A percentile compares a stretch with the other conserved stretches of the same genome.
Evolutionary conservation across 1,284 basidiomycete species (phyloP).

Genomic region (Wallemia hederae): DNA sequence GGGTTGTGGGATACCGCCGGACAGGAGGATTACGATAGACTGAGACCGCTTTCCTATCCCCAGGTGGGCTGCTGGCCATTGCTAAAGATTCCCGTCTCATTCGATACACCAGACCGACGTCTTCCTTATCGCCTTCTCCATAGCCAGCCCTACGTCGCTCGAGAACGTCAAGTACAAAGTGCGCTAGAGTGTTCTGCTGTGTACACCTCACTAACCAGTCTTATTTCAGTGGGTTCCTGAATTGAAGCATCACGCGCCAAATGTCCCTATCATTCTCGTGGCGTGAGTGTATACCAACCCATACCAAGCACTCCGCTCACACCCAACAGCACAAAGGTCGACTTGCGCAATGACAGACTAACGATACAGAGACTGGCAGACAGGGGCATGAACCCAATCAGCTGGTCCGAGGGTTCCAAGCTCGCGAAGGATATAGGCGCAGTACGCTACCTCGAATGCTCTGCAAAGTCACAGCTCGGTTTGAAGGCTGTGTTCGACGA

Average conservation of each 20-base stretch:
- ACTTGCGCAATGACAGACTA: neutral
- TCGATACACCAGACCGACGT: constrained; percentile 96
- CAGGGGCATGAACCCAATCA: neutral
- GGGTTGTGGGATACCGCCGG: constrained; percentile 33
- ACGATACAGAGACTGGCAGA: neutral
- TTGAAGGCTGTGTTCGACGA: neutral
- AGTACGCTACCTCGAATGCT: neutral
- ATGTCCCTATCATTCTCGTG: neutral
- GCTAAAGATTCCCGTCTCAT: constrained; percentile 41
- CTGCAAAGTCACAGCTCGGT: neutral
- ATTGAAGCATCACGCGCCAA: neutral
- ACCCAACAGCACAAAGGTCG: neutral
- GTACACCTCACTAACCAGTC: neutral
- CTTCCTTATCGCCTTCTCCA: constrained; percentile 95
- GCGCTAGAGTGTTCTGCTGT: constrained; percentile 4
- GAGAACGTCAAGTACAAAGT: constrained; percentile 97
- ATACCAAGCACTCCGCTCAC: neutral
- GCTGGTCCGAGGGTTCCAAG: neutral
- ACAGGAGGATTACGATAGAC: constrained; percentile 80
- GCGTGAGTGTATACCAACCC: neutral
- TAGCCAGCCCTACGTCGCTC: constrained; percentile 86
- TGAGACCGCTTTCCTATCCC: constrained; percentile 69
- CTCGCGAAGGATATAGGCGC: neutral
- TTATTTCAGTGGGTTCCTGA: neutral
- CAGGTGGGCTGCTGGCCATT: constrained; percentile 19